These are phyloP conservation scores for Trichoderma atrobrunneum DNA, from an alignment of 2,329 filamentous ascomycete genomes.

Conservation along the genomic window DNA sequence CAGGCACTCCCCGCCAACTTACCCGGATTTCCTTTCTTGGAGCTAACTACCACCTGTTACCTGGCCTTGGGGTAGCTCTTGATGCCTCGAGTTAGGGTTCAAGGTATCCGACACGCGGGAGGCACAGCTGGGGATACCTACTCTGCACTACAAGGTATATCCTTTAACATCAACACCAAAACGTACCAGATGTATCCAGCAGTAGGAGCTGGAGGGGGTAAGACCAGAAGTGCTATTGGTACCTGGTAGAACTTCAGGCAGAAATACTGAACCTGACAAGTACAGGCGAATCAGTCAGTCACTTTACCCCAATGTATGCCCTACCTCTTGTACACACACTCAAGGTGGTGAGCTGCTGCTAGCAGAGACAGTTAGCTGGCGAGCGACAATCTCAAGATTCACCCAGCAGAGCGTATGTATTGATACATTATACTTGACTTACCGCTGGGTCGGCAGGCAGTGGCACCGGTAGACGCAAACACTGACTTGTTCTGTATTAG, in stretches of 20 bases:
- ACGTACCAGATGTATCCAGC: not conserved
- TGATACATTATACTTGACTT: not conserved
- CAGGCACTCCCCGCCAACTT: constrained; percentile 8
- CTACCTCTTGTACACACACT: not conserved
- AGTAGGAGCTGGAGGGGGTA: not conserved
- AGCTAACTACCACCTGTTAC: not conserved
- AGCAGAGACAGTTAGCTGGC: not conserved
- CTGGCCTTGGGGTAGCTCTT: not conserved
- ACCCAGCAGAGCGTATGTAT: not conserved
- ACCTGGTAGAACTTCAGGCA: not conserved
- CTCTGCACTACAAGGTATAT: not conserved
- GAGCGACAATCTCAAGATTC: not conserved
- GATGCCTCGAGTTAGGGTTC: not conserved
- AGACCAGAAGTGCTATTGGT: not conserved
- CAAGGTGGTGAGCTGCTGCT: not conserved
- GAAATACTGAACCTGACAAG: not conserved
- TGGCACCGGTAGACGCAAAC: not conserved
- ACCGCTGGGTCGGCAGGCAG: not conserved
- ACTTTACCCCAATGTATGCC: not conserved
- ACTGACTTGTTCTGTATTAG: not conserved
- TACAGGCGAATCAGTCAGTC: not conserved
- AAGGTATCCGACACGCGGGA: not conserved
- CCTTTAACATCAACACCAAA: not conserved
- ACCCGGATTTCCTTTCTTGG: not conserved
- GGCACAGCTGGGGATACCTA: not conserved